These are phyloP conservation scores for Priceomyces melissophilus DNA, from an alignment of 805 yeast species.

Conservation along the genomic window DNA sequence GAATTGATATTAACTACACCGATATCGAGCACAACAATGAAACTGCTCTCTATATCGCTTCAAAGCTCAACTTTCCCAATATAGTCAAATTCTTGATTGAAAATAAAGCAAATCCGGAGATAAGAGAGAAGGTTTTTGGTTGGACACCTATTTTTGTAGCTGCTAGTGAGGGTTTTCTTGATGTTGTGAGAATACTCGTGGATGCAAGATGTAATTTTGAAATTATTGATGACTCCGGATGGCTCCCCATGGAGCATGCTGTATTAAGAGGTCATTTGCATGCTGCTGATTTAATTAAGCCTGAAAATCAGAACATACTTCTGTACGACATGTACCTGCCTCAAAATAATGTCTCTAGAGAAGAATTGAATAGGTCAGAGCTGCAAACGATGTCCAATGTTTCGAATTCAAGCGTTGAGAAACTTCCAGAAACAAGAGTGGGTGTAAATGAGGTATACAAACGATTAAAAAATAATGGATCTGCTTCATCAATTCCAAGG, in stretches of 20 bases:
- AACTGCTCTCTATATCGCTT: slow-evolving; percentile 79
- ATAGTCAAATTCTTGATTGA: slow-evolving; percentile 54
- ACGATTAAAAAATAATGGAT: slow-evolving; percentile 29
- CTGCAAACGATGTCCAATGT: slow-evolving; percentile 8
- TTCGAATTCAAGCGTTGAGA: slow-evolving; percentile 33
- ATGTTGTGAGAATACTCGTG: slow-evolving; percentile 55
- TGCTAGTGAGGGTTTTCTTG: slow-evolving; percentile 74
- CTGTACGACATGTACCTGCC: slow-evolving; percentile 35
- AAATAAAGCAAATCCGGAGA: slow-evolving; percentile 67
- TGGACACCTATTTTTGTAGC: slow-evolving; percentile 95
- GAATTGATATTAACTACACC: slow-evolving; percentile 61
- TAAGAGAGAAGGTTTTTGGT: slow-evolving; percentile 74
- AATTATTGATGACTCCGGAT: slow-evolving; percentile 76
- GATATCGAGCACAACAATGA: slow-evolving; percentile 60
- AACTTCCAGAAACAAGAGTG: slow-evolving; percentile 32
- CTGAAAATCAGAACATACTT: slow-evolving; percentile 34
- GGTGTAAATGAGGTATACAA: slow-evolving; percentile 35
- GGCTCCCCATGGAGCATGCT: slow-evolving; percentile 98
- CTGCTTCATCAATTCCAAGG: slow-evolving; percentile 17
- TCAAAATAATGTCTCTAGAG: slow-evolving; percentile 28
- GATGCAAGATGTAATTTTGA: slow-evolving; percentile 51
- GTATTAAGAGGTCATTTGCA: slow-evolving; percentile 80
- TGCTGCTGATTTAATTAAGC: slow-evolving; percentile 61
- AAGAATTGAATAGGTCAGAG: slow-evolving; percentile 10
- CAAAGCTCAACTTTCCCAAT: slow-evolving; percentile 55